These are phyloP conservation scores for Harrya chromipes DNA, from an alignment of 768 basidiomycete species.

Conservation along the genomic window DNA sequence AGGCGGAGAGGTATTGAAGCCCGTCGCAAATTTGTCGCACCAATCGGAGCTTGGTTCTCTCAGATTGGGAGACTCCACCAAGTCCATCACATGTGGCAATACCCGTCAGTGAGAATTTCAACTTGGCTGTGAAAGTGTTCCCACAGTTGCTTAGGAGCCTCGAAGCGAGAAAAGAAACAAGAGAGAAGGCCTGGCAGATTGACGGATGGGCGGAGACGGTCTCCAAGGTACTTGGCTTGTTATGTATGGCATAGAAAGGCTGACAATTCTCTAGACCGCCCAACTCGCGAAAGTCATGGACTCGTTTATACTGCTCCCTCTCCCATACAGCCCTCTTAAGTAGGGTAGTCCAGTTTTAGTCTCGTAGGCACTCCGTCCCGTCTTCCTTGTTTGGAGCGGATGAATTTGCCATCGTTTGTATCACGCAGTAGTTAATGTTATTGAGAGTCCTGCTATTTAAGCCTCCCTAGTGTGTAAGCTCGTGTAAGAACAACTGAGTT, in stretches of 20 bases:
- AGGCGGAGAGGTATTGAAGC: slow-evolving; percentile 96
- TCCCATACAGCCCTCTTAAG: slow-evolving; percentile 84
- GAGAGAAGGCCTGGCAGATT: slow-evolving; percentile 91
- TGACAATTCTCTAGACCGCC: slow-evolving; percentile 60
- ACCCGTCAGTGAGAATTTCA: slow-evolving; percentile 57
- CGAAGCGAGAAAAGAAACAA: slow-evolving; percentile 74
- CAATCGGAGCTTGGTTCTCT: slow-evolving; percentile 90
- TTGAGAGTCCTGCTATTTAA: not conserved
- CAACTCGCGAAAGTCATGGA: slow-evolving; percentile 87
- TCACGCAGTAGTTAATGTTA: not conserved
- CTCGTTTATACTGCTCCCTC: slow-evolving; percentile 73
- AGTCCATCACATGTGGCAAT: slow-evolving; percentile 98
- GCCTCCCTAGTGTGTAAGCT: not conserved
- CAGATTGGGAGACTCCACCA: slow-evolving; percentile 81
- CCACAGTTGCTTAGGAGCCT: slow-evolving; percentile 49
- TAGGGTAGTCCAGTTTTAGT: slow-evolving; percentile 30
- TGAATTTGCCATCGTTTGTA: not conserved
- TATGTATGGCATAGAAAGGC: not conserved
- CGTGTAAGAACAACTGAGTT: too few species aligned
- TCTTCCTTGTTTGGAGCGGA: not conserved
- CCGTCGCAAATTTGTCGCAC: slow-evolving; percentile 79
- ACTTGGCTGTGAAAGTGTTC: slow-evolving; percentile 7
- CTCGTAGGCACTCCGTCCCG: not conserved
- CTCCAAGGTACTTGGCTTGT: slow-evolving; percentile 58
- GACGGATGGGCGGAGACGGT: slow-evolving; percentile 97